Evolutionary conservation across 164 flowering plant species (phyloP).

Genomic region (Liriodendron chinense): DNA sequence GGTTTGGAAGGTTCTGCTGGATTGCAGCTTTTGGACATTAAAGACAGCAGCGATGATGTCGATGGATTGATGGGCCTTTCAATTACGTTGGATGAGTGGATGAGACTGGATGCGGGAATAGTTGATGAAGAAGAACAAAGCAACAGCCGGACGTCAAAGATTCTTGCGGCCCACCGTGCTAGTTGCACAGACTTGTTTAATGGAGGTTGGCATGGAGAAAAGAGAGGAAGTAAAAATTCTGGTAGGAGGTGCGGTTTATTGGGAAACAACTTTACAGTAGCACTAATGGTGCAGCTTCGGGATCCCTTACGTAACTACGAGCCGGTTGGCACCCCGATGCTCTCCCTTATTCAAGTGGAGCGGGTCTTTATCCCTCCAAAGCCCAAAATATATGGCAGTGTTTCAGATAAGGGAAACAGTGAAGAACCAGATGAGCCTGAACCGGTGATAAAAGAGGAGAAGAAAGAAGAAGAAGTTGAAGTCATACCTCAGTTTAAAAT

Average conservation of each 20-base stretch:
- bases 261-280: conserved; percentile 89
- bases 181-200: conserved; percentile 38
- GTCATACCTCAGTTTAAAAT: conserved; percentile 57
- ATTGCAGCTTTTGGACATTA: conserved; percentile 67
- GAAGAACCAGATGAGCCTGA: conserved; percentile 49
- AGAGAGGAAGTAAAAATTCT: conserved; percentile 48
- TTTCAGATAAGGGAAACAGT: conserved; percentile 34
- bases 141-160: conserved; percentile 63
- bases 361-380: conserved; percentile 84
- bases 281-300: conserved; percentile 88
- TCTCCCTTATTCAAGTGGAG: conserved; percentile 85
- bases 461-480: conserved; percentile 40
- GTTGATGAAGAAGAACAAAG: conserved; percentile 64
- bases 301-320: conserved; percentile 93
- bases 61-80: conserved; percentile 91
- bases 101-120: conserved; percentile 83
- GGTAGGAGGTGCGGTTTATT: conserved; percentile 69
- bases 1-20: conserved; percentile 82
- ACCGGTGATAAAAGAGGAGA: conserved; percentile 20
- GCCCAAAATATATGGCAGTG: conserved; percentile 63
- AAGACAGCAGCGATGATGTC: conserved; percentile 54
- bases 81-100: conserved; percentile 89
- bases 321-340: conserved; percentile 97
- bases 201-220: conserved; percentile 52
- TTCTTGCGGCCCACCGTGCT: conserved; percentile 93